Evolutionary conservation across 805 yeast genomes (phyloP).

Genomic region (Lipomyces starkeyi): DNA sequence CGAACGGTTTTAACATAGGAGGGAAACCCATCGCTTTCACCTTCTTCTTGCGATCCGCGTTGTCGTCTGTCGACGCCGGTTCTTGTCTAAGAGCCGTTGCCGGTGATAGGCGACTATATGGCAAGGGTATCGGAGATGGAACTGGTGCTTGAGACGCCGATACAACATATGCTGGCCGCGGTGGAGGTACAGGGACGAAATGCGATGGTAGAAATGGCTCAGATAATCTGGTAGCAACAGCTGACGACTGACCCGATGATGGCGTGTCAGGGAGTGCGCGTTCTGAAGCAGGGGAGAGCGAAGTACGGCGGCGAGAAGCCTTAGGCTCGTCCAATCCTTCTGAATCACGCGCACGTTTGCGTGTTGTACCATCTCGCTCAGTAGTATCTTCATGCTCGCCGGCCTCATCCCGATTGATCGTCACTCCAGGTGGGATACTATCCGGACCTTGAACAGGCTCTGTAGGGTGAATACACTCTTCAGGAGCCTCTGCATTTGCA

Average conservation of each 20-base stretch:
- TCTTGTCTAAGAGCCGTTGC: neutral
- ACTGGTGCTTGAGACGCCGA: conserved; percentile 7
- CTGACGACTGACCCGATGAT: neutral
- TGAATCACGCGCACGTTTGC: neutral
- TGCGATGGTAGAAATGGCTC: conserved; percentile 26
- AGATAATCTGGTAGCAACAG: neutral
- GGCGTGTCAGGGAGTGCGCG: neutral
- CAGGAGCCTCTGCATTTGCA: conserved; percentile 5
- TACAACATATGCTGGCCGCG: conserved; percentile 31
- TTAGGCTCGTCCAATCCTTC: neutral
- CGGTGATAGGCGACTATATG: conserved; percentile 5
- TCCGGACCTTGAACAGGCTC: conserved; percentile 8
- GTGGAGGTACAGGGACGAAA: conserved; percentile 23
- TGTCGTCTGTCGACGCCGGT: neutral
- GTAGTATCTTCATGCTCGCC: conserved; percentile 3
- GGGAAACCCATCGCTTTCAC: conserved; percentile 43
- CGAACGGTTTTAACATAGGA: conserved; percentile 35
- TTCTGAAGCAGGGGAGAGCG: neutral
- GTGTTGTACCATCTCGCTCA: neutral
- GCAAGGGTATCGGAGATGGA: neutral
- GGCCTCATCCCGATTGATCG: conserved; percentile 3
- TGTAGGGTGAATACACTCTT: neutral
- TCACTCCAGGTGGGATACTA: conserved; percentile 9
- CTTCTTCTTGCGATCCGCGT: conserved; percentile 31
- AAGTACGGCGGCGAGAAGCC: neutral